phyloP scores from a whole-genome alignment of 2,329 filamentous ascomycete species.

The Stagonosporopsis vannaccii region DNA sequence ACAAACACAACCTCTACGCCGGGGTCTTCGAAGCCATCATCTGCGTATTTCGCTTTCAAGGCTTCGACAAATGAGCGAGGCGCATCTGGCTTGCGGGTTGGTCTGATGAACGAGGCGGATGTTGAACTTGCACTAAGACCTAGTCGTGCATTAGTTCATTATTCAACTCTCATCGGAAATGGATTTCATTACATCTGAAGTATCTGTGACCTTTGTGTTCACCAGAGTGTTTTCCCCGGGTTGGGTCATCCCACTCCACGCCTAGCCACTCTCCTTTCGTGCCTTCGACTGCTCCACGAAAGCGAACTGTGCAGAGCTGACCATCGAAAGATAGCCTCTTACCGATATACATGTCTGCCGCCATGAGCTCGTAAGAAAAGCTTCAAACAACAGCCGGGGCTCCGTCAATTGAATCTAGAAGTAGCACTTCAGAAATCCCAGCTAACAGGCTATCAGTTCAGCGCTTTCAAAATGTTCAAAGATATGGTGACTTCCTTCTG shows the following conservation, averaged over 20 bases:
- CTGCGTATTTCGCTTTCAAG: constrained; percentile 82
- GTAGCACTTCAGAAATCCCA: background rate
- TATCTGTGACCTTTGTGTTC: constrained; percentile 80
- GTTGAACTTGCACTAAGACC: constrained; percentile 69
- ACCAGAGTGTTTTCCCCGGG: constrained; percentile 89
- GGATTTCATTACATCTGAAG: constrained; percentile 72
- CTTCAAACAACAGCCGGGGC: background rate
- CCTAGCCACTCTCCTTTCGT: constrained; percentile 86
- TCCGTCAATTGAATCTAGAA: background rate
- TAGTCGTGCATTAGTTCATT: constrained; percentile 50
- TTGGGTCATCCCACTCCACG: constrained; percentile 93
- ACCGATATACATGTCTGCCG: constrained; percentile 60
- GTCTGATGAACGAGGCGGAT: constrained; percentile 86
- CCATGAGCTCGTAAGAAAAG: constrained; percentile 31
- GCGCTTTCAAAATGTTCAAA: background rate
- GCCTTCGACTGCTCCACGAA: constrained; percentile 76
- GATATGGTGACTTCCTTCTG: background rate
- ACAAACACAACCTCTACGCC: constrained; percentile 42
- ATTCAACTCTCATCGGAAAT: too few species aligned
- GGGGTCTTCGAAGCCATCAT: constrained; percentile 56
- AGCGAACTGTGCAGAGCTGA: constrained; percentile 83
- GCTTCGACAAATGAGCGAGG: constrained; percentile 80
- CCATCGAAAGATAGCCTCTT: constrained; percentile 82
- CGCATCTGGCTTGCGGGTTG: constrained; percentile 72
- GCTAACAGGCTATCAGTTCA: background rate